Evolutionary conservation across 768 basidiomycete genomes (phyloP), one percentile per base, ranked within the genome.

Genomic region (Ramaria rubella): DNA sequence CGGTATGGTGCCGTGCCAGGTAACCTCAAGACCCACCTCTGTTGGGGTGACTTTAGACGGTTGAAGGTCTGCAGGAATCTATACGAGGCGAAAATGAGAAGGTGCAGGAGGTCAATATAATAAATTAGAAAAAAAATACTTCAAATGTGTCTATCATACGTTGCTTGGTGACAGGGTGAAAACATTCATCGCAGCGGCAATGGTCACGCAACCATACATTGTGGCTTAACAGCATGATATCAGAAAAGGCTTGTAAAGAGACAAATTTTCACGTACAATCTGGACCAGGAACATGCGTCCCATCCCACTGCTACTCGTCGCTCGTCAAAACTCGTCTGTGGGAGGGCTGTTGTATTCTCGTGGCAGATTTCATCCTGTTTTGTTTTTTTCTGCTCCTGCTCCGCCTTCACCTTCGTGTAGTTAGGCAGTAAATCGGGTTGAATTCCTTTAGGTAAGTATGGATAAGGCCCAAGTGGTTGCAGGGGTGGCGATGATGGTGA

Each of bases 151-250:
- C 85, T 51, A 92, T 73, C 9, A 97, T 69, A n/a, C 94, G 78
- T 69, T 97, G 95, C 65, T 91, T 94, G 17, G 94, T 97, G 58
- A 83, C 67, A 0, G 85, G 74, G 69, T 97, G 94, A 65, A 90
- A 94, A 69, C 93, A 95, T 49, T 81, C 73, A 5, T 86, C 73
- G 68, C 93, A 96, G 31, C 93, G 79, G 67, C 95, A 98, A 62
- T 97, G 94, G 65, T 97, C 95, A 43, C 91, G 77, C 23, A 97
- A 73, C 88, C 92, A 96, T 38, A 92, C 80, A 64, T 93, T 83
- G 67, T 95, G 91, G 66, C 94, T n/a, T 5, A n/a, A 38, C 3
- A 9, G 44, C 30, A 27, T 45, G 49, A 36, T 11, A 45, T 44
- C 53, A 31, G 52, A 43, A 33, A 36, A 33, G 29, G 15, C 23